Evolutionary conservation across 2,329 filamentous ascomycete species (phyloP).

Genomic region (Fusarium foetens): DNA sequence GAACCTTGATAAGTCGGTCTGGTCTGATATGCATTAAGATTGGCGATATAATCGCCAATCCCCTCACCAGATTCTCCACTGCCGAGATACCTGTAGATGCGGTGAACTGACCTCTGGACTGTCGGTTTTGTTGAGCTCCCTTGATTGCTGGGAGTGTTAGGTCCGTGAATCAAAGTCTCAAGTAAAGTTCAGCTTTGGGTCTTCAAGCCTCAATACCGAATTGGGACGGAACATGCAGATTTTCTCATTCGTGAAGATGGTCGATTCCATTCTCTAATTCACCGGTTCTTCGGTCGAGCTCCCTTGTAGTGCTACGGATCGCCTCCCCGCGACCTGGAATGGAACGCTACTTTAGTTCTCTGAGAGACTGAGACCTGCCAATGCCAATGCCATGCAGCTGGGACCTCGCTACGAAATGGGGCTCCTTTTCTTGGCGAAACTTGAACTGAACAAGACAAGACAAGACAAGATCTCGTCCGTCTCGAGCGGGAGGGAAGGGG

Average conservation of each 20-base stretch:
- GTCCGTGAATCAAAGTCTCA: not conserved
- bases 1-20: slow-evolving; percentile 3
- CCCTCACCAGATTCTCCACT: not conserved
- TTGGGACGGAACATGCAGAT: not conserved
- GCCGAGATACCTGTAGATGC: not conserved
- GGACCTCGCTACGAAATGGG: not conserved
- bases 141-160: not conserved
- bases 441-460: not conserved
- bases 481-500: slow-evolving; percentile 14
- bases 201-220: slow-evolving; percentile 23
- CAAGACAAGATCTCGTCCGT: slow-evolving; percentile 19
- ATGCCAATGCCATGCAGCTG: slow-evolving; percentile 10
- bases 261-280: slow-evolving; percentile 15
- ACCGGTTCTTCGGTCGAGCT: slow-evolving; percentile 7
- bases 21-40: slow-evolving; percentile 5
- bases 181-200: slow-evolving; percentile 22
- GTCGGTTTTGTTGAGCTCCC: not conserved
- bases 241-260: not conserved
- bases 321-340: slow-evolving; percentile 33
- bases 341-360: slow-evolving; percentile 16
- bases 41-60: slow-evolving; percentile 2
- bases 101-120: not conserved
- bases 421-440: slow-evolving; percentile 11
- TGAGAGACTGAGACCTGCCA: not conserved
- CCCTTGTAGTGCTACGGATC: slow-evolving; percentile 26